These are phyloP conservation scores for Castanea mollissima DNA, from an alignment of 306 rosid genomes.

Conservation along the genomic window DNA sequence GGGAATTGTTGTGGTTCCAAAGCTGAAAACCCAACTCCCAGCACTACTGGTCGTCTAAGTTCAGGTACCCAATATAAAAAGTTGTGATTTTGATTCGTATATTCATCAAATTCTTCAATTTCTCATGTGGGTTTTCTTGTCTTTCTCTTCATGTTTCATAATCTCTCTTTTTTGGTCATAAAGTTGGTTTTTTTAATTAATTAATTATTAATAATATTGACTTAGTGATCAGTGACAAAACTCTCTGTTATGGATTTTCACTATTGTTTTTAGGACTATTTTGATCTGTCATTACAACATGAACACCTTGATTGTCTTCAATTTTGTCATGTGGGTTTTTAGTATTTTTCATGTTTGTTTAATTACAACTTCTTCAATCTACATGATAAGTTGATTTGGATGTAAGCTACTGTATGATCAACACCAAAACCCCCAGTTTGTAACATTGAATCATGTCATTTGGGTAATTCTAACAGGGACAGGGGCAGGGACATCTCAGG, in stretches of 20 bases:
- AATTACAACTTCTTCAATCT: background rate
- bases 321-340: background rate
- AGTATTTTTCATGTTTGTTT: background rate
- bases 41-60: conserved; percentile 48
- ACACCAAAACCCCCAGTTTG: background rate
- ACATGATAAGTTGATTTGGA: background rate
- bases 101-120: background rate
- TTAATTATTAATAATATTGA: too few relatives aligned
- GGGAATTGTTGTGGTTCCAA: conserved; percentile 82
- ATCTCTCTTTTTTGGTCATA: background rate
- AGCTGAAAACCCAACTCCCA: conserved; percentile 31
- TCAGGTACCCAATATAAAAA: conserved; percentile 30
- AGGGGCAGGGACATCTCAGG: conserved; percentile 50
- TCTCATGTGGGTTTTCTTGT: conserved; percentile 14
- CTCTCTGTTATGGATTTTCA: background rate
- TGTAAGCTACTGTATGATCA: conserved; percentile 2
- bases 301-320: background rate
- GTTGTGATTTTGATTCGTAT: background rate
- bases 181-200: background rate
- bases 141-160: background rate
- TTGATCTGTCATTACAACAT: conserved; percentile 1
- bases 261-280: background rate
- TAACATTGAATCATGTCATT: background rate
- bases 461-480: conserved; percentile 31
- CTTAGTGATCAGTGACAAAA: background rate